Base-by-base conservation (phyloP, 495 filamentous ascomycete species). In the Collariella sp. region DNA sequence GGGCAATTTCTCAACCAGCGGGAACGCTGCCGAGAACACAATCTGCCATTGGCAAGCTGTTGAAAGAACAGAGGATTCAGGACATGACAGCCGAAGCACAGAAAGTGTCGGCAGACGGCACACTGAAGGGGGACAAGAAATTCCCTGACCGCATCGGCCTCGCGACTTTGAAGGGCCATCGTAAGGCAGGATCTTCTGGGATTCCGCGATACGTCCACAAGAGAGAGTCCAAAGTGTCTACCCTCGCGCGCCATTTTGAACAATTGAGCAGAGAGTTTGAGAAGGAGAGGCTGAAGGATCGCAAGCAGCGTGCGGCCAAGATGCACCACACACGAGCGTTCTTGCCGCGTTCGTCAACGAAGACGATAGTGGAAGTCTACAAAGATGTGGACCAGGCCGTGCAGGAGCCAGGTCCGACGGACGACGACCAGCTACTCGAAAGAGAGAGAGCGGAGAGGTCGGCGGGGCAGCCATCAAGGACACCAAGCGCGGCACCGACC, bases 201-300 rank as follows among this genome's bases (percentile, higher is more conserved):
- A 97, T 99, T 54, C 94, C 94, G 23, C 83, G 93, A 18, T 95
- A 91, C 42, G 81, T 94, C 33, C 78, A 73, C 15, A 79, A 72
- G 41, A 85, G 78, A 40, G 82, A 85, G 46, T 78, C 84, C 1
- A 87, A 85, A 46, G 94, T 99, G 1, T 90, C 88, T 5, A 88
- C 80, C 5, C 78, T 97, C 29, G 89, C 94, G 13, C 89, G 88
- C 62, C 94, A 97, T 67, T 96, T 97, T 62, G 94, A 99, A 66
- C 90, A 96, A 63, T 70, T 99, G 33, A 95, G 89, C 54, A 85
- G 91, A 6, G 94, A 99, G 60, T 97, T 98, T 59, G 91, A 99
- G 62, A 94, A 90, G 64, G 91, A 97, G 72, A 78, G 94, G 35
- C 79, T 91, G 45, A 86, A 85, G 52, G 91, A 99, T 62, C 80